phyloP scores from a whole-genome alignment of 2,329 filamentous ascomycete genomes.

The Epichloe elymi region DNA sequence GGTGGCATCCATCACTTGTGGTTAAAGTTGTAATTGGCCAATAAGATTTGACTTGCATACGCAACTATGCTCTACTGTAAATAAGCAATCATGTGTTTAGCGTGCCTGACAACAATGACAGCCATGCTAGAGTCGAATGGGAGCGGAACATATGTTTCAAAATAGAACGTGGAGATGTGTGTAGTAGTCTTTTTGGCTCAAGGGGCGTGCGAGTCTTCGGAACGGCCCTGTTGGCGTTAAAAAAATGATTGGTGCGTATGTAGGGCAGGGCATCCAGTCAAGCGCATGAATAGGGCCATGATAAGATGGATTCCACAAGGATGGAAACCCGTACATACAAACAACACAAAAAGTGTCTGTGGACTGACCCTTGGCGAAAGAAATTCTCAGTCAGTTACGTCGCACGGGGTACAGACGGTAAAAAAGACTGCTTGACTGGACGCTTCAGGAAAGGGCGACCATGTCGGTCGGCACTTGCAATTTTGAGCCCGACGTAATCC shows the following conservation, averaged over 20 bases:
- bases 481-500: not conserved
- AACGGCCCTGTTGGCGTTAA: not conserved
- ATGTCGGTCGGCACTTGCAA: not conserved
- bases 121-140: not conserved
- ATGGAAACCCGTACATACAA: too few relatives aligned
- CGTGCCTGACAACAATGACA: not conserved
- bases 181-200: not conserved
- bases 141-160: not conserved
- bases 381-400: too few relatives aligned
- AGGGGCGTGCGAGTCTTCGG: conserved; percentile 1
- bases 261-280: not conserved
- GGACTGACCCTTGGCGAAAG: too few relatives aligned
- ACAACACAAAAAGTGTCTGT: too few relatives aligned
- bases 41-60: not conserved
- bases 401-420: too few relatives aligned
- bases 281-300: not conserved
- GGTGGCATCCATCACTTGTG: not conserved
- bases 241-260: not conserved
- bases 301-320: not conserved
- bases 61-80: too few relatives aligned
- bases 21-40: not conserved
- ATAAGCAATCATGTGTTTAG: too few relatives aligned
- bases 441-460: not conserved
- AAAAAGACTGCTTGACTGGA: not conserved
- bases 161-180: conserved; percentile 5